Percentiles rank a stretch among this genome's conserved stretches.
Conservation (phyloP, 1,139 yeast species). For the Zygosaccharomyces pseudobailii region DNA sequence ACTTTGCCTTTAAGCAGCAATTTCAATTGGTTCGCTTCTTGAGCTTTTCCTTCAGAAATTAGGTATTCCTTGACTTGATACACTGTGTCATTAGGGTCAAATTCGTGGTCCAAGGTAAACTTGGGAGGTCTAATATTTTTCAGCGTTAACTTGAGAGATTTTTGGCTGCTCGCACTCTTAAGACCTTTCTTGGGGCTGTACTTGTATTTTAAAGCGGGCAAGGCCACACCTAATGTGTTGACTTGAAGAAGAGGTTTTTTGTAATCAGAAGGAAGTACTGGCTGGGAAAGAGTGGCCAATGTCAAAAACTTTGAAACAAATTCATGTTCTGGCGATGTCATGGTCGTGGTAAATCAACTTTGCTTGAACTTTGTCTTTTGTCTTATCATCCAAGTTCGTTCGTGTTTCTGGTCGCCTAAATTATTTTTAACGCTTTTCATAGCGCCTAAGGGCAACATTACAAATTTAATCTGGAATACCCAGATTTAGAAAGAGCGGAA, state of each 20-base stretch:
- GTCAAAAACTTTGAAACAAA: constrained; percentile 32
- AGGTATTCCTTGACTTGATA: constrained; percentile 38
- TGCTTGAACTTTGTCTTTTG: background rate
- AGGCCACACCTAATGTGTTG: constrained; percentile 31
- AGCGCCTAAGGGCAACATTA: constrained; percentile 2
- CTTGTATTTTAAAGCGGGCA: constrained; percentile 35
- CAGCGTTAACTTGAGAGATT: constrained; percentile 29
- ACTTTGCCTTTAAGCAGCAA: constrained; percentile 47
- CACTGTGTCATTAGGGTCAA: constrained; percentile 34
- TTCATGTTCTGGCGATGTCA: constrained; percentile 23
- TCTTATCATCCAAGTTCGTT: background rate
- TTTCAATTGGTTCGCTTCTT: constrained; percentile 35
- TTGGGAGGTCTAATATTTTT: constrained; percentile 47
- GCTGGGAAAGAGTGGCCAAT: constrained; percentile 29
- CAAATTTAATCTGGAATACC: background rate
- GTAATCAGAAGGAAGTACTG: constrained; percentile 24
- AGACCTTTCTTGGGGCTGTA: constrained; percentile 22
- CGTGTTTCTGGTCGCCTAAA: background rate
- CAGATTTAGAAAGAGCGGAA: background rate
- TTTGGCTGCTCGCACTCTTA: background rate
- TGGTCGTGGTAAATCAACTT: background rate
- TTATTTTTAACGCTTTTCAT: background rate
- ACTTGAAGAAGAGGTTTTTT: constrained; percentile 31
- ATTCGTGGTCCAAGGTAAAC: constrained; percentile 32
- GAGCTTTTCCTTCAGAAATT: constrained; percentile 26